Evolutionary conservation across 495 filamentous ascomycete species (phyloP).

Genomic region (Aspergillus homomorphus): DNA sequence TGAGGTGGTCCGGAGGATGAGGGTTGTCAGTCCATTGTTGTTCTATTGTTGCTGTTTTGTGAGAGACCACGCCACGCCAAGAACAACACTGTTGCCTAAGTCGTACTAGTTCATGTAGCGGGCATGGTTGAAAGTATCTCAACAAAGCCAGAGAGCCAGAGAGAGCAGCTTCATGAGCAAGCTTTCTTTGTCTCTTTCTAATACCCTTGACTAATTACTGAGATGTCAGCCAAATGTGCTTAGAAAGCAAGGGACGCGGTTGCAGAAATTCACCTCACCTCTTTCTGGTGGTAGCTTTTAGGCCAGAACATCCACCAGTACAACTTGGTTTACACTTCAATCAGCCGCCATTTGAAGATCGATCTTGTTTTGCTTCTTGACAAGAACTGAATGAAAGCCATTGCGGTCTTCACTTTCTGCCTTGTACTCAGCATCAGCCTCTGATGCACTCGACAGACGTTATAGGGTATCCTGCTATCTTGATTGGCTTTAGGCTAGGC

Average conservation of each 20-base stretch:
- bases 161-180: neutral
- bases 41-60: neutral
- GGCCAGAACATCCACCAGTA: too few species aligned
- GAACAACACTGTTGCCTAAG: neutral
- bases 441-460: neutral
- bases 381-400: slow-evolving; percentile 9
- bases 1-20: neutral
- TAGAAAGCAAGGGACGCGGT: neutral
- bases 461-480: neutral
- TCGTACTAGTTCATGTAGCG: neutral
- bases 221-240: slow-evolving; percentile 3
- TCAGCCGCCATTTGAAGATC: too few species aligned
- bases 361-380: too few species aligned
- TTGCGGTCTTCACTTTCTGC: neutral
- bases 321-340: too few species aligned
- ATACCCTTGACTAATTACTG: too few species aligned
- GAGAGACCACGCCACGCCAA: neutral
- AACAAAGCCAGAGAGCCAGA: neutral
- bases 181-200: neutral
- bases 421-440: too few species aligned
- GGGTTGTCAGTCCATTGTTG: too few species aligned
- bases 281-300: too few species aligned
- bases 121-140: neutral
- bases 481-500: neutral
- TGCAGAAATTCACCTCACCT: too few species aligned